Conservation (phyloP, 192 early-diverging fungal genomes). For the Cladochytrium replicatum region DNA sequence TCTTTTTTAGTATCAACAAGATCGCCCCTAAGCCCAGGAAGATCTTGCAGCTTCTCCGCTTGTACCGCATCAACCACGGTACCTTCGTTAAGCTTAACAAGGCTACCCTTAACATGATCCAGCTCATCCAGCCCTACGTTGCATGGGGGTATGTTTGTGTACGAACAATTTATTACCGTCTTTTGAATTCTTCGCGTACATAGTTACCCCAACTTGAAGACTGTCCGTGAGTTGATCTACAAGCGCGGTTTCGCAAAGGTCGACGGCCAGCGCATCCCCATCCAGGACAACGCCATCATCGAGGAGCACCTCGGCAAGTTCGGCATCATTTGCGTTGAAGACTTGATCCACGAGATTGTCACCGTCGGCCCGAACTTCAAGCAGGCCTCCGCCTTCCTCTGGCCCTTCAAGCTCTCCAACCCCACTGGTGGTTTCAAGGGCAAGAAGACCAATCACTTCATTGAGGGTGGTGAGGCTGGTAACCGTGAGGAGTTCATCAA, state of each 20-base stretch:
- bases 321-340: conserved; percentile 97
- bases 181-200: conserved; percentile 23
- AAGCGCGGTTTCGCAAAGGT: conserved; percentile 99
- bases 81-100: conserved; percentile 92
- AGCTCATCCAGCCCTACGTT: conserved; percentile 92
- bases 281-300: conserved; percentile 93
- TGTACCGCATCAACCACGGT: conserved; percentile 98
- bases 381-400: conserved; percentile 96
- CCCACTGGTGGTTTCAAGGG: conserved; percentile 89
- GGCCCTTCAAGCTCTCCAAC: conserved; percentile 98
- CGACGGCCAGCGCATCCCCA: conserved; percentile 92
- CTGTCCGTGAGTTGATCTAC: conserved; percentile 98
- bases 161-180: conserved; percentile 5
- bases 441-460: conserved; percentile 93
- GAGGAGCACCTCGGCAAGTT: conserved; percentile 84
- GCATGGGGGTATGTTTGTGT: conserved; percentile 47
- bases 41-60: conserved; percentile 96
- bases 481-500: conserved; percentile 98
- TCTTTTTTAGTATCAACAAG: conserved; percentile 81
- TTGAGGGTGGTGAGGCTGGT: conserved; percentile 95
- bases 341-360: conserved; percentile 96
- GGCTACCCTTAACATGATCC: conserved; percentile 96
- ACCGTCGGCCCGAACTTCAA: conserved; percentile 98
- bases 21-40: conserved; percentile 99
- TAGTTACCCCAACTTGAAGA: conserved; percentile 95